Evolutionary conservation across 441 rosid species (phyloP).

Genomic region (Gossypium lobatum): DNA sequence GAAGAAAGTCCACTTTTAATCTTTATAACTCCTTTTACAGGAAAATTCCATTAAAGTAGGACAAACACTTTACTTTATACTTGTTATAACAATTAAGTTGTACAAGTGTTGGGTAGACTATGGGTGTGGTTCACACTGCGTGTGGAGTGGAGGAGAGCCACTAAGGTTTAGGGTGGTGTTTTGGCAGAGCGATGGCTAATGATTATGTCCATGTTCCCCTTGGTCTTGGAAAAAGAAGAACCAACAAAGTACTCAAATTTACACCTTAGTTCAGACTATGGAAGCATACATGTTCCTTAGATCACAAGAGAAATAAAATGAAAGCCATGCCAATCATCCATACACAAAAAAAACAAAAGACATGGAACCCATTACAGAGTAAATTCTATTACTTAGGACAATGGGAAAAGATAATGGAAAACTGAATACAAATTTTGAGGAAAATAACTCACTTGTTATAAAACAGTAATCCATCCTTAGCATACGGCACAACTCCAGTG

Average conservation of each 20-base stretch:
- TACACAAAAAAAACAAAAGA: neutral
- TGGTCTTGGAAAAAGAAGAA: neutral
- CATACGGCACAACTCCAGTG: constrained; percentile 55
- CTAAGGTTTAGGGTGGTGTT: too few relatives aligned
- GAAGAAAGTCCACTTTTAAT: neutral
- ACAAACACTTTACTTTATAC: neutral
- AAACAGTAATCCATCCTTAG: constrained; percentile 80
- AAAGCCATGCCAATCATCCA: neutral
- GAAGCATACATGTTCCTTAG: neutral
- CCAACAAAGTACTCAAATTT: neutral
- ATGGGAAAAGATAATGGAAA: neutral
- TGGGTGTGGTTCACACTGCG: too few relatives aligned
- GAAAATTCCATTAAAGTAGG: neutral
- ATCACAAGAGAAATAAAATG: neutral
- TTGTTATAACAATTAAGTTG: too few relatives aligned
- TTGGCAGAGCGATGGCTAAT: too few relatives aligned
- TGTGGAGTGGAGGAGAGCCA: too few relatives aligned
- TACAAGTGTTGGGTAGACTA: too few relatives aligned
- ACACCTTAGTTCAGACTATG: neutral
- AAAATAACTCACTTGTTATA: constrained; percentile 71
- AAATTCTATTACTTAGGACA: neutral
- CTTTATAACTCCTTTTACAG: neutral
- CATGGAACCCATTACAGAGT: neutral
- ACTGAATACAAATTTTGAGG: neutral
- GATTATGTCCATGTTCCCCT: too few relatives aligned